phyloP scores from a whole-genome alignment of 805 yeast species.

The Lipomyces kockii region DNA sequence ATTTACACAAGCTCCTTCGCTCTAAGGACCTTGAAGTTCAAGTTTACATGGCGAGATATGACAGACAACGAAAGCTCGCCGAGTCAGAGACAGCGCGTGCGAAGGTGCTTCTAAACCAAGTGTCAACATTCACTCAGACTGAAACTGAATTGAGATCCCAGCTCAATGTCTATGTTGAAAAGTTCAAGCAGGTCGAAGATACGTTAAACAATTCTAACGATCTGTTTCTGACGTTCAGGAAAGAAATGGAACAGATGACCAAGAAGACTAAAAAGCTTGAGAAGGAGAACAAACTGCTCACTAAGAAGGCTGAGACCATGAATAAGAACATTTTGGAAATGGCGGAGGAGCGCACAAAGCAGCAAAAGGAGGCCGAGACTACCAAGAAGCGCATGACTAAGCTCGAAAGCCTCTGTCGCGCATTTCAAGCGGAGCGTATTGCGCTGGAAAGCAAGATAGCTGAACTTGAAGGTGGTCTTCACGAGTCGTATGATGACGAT shows the following conservation, averaged over 20 bases:
- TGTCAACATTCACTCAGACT: conserved; percentile 29
- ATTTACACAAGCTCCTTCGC: conserved; percentile 21
- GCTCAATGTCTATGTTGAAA: conserved; percentile 38
- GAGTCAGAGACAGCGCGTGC: conserved; percentile 24
- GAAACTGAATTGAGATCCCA: conserved; percentile 32
- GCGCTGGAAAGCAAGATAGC: conserved; percentile 27
- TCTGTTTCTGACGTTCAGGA: conserved; percentile 28
- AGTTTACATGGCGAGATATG: conserved; percentile 42
- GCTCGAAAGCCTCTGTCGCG: conserved; percentile 32
- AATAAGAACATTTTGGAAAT: conserved; percentile 31
- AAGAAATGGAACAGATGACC: conserved; percentile 36
- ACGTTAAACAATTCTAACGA: conserved; percentile 43
- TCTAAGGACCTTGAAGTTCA: conserved; percentile 34
- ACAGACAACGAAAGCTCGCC: conserved; percentile 20
- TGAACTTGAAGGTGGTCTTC: conserved; percentile 27
- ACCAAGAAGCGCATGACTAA: conserved; percentile 27
- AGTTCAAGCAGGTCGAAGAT: conserved; percentile 46
- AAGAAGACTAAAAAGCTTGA: conserved; percentile 33
- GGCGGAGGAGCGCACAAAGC: conserved; percentile 33
- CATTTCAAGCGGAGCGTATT: conserved; percentile 32
- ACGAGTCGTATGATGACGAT: conserved; percentile 26
- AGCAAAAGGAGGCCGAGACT: conserved; percentile 28
- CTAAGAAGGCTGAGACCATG: conserved; percentile 26
- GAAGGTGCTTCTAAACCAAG: conserved; percentile 21
- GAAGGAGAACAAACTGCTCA: conserved; percentile 30